A percentile compares a stretch with the other conserved stretches of the same genome.
These are phyloP conservation scores for Fraxinus greggii DNA, from an alignment of 305 asterid genomes.

Conservation along the genomic window DNA sequence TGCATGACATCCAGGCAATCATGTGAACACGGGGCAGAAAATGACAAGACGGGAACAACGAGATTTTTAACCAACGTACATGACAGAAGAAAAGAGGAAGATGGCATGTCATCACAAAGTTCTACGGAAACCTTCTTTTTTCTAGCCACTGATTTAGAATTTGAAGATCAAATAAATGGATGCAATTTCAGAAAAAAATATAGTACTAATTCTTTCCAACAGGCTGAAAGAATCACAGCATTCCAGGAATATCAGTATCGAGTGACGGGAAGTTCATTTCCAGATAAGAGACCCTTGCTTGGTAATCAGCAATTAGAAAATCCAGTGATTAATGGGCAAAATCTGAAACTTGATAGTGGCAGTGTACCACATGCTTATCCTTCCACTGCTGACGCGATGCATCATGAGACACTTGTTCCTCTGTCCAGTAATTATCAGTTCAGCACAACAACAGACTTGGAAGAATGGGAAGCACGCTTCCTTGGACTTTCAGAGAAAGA, in stretches of 20 bases:
- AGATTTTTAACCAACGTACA: constrained; percentile 32
- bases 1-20: constrained; percentile 37
- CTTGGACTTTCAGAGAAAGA: constrained; percentile 37
- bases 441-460: constrained; percentile 39
- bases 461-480: constrained; percentile 41
- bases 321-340: constrained; percentile 30
- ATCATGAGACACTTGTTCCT: constrained; percentile 31
- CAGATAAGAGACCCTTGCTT: constrained; percentile 26
- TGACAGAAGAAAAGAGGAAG: constrained; percentile 46
- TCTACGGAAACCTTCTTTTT: constrained; percentile 60
- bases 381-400: constrained; percentile 25
- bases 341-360: constrained; percentile 23
- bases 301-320: constrained; percentile 32
- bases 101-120: constrained; percentile 69
- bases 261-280: constrained; percentile 27
- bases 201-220: constrained; percentile 30
- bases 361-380: constrained; percentile 30
- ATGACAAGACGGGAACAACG: constrained; percentile 29
- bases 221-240: constrained; percentile 37
- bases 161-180: constrained; percentile 44
- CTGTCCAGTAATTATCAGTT: constrained; percentile 35
- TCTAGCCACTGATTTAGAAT: constrained; percentile 71
- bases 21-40: constrained; percentile 33
- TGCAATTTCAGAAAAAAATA: constrained; percentile 42
- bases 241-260: constrained; percentile 41